Evolutionary conservation across 2,329 filamentous ascomycete genomes (phyloP).

Genomic region (Diaporthe aspalathi): DNA sequence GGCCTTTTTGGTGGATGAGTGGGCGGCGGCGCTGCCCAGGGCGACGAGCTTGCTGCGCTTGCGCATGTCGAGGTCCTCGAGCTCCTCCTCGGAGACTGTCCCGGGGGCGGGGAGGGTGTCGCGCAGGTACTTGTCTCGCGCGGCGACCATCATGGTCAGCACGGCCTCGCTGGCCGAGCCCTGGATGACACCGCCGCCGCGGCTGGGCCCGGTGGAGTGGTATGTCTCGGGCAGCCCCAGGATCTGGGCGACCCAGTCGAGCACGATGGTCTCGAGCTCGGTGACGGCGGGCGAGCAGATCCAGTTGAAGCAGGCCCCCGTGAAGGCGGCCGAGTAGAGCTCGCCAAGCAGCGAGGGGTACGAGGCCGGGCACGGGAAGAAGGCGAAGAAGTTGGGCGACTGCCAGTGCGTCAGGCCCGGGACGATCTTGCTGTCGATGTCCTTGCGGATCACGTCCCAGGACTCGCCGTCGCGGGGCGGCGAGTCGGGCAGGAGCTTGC

Average conservation of each 20-base stretch:
- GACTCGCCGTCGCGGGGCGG: conserved; percentile 75
- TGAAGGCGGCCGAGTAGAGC: conserved; percentile 90
- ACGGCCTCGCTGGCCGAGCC: conserved; percentile 90
- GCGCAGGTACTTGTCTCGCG: conserved; percentile 81
- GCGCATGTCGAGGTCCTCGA: conserved; percentile 76
- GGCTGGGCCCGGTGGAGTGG: conserved; percentile 75
- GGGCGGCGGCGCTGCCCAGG: conserved; percentile 81
- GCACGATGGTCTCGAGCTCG: conserved; percentile 90
- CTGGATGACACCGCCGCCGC: conserved; percentile 92
- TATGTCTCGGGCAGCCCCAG: conserved; percentile 80
- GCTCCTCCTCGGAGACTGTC: conserved; percentile 60
- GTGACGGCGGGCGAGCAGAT: conserved; percentile 92
- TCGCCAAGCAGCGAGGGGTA: conserved; percentile 91
- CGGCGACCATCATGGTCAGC: conserved; percentile 87
- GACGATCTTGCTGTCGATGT: conserved; percentile 87
- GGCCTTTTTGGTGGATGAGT: conserved; percentile 88
- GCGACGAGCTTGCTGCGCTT: conserved; percentile 81
- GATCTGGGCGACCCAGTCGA: conserved; percentile 89
- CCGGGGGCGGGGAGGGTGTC: conserved; percentile 64
- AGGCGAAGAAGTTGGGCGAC: conserved; percentile 94
- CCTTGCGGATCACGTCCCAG: conserved; percentile 83
- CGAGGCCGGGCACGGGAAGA: conserved; percentile 85
- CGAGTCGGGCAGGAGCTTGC: conserved; percentile 76
- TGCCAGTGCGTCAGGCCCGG: conserved; percentile 95
- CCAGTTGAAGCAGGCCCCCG: conserved; percentile 96